Evolutionary conservation across 306 rosid species (phyloP).

Genomic region (Lablab purpureus): DNA sequence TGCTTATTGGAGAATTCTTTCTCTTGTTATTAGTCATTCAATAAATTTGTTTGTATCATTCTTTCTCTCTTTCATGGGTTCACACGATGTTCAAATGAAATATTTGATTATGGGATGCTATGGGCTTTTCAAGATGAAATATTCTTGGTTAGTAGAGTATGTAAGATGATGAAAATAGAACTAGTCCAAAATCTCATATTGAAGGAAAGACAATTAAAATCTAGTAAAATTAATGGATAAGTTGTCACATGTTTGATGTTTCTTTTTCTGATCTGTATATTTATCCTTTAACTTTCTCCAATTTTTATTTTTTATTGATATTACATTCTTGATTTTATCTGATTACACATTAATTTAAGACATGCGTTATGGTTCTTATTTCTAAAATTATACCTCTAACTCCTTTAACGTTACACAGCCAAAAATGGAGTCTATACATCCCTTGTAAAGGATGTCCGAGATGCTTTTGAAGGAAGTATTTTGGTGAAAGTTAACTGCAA

Average conservation of each 20-base stretch:
- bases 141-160: constrained; percentile 25
- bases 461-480: constrained; percentile 92
- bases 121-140: constrained; percentile 35
- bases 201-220: constrained; percentile 32
- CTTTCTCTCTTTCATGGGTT: neutral
- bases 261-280: constrained; percentile 23
- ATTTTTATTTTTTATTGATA: constrained; percentile 11
- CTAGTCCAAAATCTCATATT: constrained; percentile 23
- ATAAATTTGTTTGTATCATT: neutral
- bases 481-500: constrained; percentile 85
- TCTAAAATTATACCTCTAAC: constrained; percentile 37
- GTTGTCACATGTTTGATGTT: constrained; percentile 15
- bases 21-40: neutral
- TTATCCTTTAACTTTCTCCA: constrained; percentile 33
- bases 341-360: constrained; percentile 22
- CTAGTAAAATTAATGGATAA: neutral
- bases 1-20: neutral
- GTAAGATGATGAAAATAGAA: constrained; percentile 24
- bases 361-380: neutral
- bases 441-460: constrained; percentile 79
- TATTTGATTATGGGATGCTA: constrained; percentile 9
- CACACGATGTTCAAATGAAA: constrained; percentile 8
- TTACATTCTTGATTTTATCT: constrained; percentile 7
- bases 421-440: constrained; percentile 87
- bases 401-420: constrained; percentile 63